phyloP scores from a whole-genome alignment of 1,139 yeast species.

The Protomyces macrosporus region DNA sequence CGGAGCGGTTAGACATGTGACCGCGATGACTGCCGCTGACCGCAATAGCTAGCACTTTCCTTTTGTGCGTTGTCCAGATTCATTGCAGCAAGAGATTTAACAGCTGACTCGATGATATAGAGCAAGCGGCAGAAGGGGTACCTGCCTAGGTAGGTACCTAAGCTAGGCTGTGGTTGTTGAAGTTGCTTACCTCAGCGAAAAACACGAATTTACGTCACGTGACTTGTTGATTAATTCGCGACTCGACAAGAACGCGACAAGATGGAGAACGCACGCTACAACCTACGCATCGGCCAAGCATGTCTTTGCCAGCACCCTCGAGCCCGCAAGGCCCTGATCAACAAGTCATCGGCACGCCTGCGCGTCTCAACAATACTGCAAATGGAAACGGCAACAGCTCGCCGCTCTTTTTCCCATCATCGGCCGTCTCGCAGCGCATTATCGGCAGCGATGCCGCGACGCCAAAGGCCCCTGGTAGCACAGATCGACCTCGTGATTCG shows the following conservation, averaged over 20 bases:
- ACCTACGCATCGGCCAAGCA: neutral
- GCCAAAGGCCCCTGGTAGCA: constrained; percentile 3
- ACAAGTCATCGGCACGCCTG: neutral
- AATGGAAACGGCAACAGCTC: neutral
- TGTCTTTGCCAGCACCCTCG: neutral
- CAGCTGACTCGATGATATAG: too few relatives aligned
- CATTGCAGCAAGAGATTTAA: too few relatives aligned
- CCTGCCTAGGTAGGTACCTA: too few relatives aligned
- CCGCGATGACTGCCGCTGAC: too few relatives aligned
- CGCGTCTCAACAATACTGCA: neutral
- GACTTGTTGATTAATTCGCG: neutral
- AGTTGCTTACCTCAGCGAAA: neutral
- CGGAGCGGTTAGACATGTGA: too few relatives aligned
- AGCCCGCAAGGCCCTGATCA: neutral
- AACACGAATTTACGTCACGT: neutral
- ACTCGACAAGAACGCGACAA: neutral
- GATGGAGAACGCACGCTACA: neutral
- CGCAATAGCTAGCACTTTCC: too few relatives aligned
- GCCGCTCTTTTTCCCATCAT: constrained; percentile 22
- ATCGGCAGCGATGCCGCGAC: constrained; percentile 7
- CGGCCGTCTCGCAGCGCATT: constrained; percentile 9
- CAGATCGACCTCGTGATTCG: constrained; percentile 11
- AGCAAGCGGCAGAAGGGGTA: too few relatives aligned
- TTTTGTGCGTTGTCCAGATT: too few relatives aligned
- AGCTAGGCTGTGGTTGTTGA: neutral